Conservation (phyloP, 345 rosid species). For the Brassica nigra region DNA sequence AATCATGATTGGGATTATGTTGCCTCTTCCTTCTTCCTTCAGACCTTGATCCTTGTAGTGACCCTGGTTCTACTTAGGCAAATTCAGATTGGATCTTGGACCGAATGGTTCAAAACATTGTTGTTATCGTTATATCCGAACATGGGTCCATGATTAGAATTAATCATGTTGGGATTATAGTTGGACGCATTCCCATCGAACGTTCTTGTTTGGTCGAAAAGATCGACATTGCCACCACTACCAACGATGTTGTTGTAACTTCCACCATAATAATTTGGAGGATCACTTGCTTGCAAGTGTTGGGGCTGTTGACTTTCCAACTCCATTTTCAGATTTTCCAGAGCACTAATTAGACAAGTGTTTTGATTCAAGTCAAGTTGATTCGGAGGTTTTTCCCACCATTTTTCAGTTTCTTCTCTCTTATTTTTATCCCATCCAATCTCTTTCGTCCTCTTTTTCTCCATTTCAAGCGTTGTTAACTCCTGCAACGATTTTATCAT, state of each 20-base stretch:
- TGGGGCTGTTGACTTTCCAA: conserved; percentile 32
- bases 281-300: neutral
- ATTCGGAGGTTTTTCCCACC: conserved; percentile 59
- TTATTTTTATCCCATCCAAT: conserved; percentile 34
- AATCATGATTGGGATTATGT: neutral
- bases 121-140: neutral
- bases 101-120: neutral
- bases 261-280: neutral
- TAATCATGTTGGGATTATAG: neutral
- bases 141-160: conserved; percentile 9
- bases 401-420: conserved; percentile 24
- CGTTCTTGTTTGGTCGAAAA: conserved; percentile 1
- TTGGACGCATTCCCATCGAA: neutral
- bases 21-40: neutral
- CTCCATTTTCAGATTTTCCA: conserved; percentile 45
- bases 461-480: conserved; percentile 38
- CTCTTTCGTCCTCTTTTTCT: conserved; percentile 43
- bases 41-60: neutral
- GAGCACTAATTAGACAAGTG: conserved; percentile 31
- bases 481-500: neutral
- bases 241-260: neutral
- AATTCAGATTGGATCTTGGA: neutral
- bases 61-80: neutral
- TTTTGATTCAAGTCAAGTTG: conserved; percentile 42
- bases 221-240: neutral